Evolutionary conservation across 495 filamentous ascomycete genomes (phyloP).

Genomic region (Parmelia sp.): DNA sequence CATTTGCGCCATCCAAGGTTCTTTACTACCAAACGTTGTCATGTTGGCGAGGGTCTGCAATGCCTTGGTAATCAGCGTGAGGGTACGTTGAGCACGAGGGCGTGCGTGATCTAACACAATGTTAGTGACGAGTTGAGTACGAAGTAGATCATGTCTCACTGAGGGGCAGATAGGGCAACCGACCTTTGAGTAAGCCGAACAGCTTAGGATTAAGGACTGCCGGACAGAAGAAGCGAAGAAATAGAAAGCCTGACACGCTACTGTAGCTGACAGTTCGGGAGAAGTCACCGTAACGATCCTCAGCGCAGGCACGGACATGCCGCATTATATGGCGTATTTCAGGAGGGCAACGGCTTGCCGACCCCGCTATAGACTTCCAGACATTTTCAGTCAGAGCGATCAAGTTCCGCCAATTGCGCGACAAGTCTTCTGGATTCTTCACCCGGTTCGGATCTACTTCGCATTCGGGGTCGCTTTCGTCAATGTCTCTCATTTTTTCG

Average conservation of each 20-base stretch:
- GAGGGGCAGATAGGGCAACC: conserved; percentile 6
- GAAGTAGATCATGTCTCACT: not conserved
- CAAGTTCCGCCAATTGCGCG: conserved; percentile 77
- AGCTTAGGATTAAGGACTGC: conserved; percentile 95
- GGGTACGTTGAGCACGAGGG: conserved; percentile 76
- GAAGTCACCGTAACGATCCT: conserved; percentile 96
- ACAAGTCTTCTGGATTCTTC: conserved; percentile 62
- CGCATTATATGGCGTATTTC: conserved; percentile 85
- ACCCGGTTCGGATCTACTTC: conserved; percentile 87
- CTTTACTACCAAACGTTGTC: conserved; percentile 88
- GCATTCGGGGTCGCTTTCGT: conserved; percentile 81
- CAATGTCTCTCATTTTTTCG: conserved; percentile 81
- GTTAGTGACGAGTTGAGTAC: conserved; percentile 4
- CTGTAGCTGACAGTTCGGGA: conserved; percentile 89
- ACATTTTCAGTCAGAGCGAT: conserved; percentile 70
- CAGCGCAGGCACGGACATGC: conserved; percentile 87
- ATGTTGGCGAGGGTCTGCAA: conserved; percentile 94
- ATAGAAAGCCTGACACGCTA: conserved; percentile 93
- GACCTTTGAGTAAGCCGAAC: conserved; percentile 83
- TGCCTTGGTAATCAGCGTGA: conserved; percentile 91
- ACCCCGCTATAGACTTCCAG: conserved; percentile 75
- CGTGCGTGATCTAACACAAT: conserved; percentile 67
- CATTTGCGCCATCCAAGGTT: conserved; percentile 99
- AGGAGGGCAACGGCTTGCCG: conserved; percentile 66
- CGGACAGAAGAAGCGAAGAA: conserved; percentile 92